Conservation (phyloP, 176 grass and related monocot genomes). For the Bromus sterilis region DNA sequence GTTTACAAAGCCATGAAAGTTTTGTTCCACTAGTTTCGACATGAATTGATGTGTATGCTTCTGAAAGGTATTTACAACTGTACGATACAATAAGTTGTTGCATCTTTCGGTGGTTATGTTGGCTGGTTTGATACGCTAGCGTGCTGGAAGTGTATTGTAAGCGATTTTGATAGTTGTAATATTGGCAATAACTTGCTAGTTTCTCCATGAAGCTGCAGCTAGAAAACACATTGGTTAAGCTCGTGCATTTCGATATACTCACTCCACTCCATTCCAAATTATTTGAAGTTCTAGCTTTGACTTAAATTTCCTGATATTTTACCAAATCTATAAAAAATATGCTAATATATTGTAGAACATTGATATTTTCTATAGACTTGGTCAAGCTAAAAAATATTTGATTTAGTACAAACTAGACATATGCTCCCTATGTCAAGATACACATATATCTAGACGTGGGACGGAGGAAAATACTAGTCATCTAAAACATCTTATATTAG, state of each 20-base stretch:
- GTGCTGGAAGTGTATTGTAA: not conserved
- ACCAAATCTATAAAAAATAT: not conserved
- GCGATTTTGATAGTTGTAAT: not conserved
- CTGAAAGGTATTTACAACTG: not conserved
- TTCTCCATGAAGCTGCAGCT: not conserved
- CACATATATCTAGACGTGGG: too few species aligned
- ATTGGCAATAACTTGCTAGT: not conserved
- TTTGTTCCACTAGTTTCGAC: conserved; percentile 28
- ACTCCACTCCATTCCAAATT: not conserved
- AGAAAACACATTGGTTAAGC: not conserved
- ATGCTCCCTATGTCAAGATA: too few species aligned
- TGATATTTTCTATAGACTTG: not conserved
- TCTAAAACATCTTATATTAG: too few species aligned
- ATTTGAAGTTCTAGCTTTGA: not conserved
- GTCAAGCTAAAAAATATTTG: not conserved
- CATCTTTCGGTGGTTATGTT: not conserved
- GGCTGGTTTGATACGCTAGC: not conserved
- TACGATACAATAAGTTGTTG: not conserved
- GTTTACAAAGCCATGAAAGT: conserved; percentile 29
- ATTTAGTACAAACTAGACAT: not conserved
- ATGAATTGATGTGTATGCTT: not conserved
- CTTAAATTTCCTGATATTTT: too few species aligned
- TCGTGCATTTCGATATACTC: not conserved
- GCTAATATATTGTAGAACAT: not conserved
- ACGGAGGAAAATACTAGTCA: too few species aligned